These are phyloP conservation scores for Acanthamoeba castellanii DNA, from an alignment of 208 protist genomes.

Conservation along the genomic window DNA sequence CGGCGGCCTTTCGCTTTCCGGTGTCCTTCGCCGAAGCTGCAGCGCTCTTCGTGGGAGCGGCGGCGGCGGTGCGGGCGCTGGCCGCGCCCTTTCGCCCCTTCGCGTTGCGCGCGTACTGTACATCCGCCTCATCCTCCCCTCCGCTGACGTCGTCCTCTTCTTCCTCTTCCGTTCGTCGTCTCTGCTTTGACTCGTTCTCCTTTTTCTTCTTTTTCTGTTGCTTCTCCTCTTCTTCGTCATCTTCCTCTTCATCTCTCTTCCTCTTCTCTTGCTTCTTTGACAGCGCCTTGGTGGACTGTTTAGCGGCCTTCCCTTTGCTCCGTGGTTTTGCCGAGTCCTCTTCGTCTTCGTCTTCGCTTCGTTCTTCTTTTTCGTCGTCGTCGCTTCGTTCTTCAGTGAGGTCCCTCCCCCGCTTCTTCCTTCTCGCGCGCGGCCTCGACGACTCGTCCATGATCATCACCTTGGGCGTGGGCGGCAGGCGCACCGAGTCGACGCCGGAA, in stretches of 20 bases:
- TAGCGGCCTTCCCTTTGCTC: background rate
- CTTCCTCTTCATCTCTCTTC: background rate
- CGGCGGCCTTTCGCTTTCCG: background rate
- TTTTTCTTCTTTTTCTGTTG: background rate
- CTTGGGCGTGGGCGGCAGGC: background rate
- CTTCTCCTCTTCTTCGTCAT: background rate
- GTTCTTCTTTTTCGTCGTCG: background rate
- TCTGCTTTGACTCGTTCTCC: background rate
- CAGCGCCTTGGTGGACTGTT: background rate
- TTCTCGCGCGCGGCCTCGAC: background rate
- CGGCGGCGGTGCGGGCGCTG: background rate
- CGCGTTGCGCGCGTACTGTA: background rate
- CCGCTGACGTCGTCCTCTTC: background rate
- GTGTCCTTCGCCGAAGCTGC: background rate
- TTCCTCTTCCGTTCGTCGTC: background rate
- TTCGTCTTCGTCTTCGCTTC: background rate
- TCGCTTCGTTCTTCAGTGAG: no score
- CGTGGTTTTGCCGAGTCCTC: background rate
- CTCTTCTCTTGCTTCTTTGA: background rate
- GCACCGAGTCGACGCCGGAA: background rate
- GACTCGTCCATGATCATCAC: background rate
- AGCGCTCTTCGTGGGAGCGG: background rate
- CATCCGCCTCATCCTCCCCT: background rate
- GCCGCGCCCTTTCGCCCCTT: background rate
- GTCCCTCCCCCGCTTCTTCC: background rate